Evolutionary conservation across 352 stramenopile genomes (phyloP), one percentile per base, ranked within the genome.

Genomic region (Globisporangium heterothallicum): DNA sequence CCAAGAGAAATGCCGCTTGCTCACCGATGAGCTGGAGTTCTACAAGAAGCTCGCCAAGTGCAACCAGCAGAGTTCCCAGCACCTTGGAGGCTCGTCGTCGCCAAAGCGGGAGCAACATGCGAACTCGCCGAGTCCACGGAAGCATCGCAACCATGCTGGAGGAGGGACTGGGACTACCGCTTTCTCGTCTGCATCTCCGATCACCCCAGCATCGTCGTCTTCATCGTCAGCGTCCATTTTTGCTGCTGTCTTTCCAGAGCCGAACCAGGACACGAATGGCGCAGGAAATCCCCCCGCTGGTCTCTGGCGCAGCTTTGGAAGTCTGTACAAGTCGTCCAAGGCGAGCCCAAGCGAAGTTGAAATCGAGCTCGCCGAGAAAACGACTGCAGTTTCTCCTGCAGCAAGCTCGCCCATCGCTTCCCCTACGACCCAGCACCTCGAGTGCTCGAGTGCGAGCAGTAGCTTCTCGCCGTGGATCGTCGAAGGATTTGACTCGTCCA

Each of bases 21-120:
- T 91, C 24, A 74, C 75, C 4, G 79, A 91, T 52, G 80, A 91
- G 52, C 75, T 91, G 46, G 72, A 88, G 44, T 88, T 86, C 44
- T 88, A 91, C 71, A 91, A 88, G 61, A 91, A 87, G 53, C 66
- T 90, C 42, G 68, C 76, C 38, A 84, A 74, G 58, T 77, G 62
- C 43, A 75, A 58, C 13, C 64, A 79, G 42, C 63, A 69, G 46
- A 74, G 51, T 18, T 68, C 63, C n/a, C 56, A 68, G n/a, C 44
- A 61, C 22, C 34, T 50, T 36, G 40, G 32, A 29, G 16, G 29
- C 41, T 35, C 43, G 5, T 53, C 38, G 7, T 53, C 61, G 5
- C 41, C 45, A 10, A 59, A 57, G 29, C 29, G 52, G 2, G 47
- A 36, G 16, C 45, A 48, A 19, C 47, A 48, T 4, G 35, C 46